Percentiles rank a stretch among this genome's conserved stretches.
phyloP scores from a whole-genome alignment of 306 rosid species.

The Quercus gilva region DNA sequence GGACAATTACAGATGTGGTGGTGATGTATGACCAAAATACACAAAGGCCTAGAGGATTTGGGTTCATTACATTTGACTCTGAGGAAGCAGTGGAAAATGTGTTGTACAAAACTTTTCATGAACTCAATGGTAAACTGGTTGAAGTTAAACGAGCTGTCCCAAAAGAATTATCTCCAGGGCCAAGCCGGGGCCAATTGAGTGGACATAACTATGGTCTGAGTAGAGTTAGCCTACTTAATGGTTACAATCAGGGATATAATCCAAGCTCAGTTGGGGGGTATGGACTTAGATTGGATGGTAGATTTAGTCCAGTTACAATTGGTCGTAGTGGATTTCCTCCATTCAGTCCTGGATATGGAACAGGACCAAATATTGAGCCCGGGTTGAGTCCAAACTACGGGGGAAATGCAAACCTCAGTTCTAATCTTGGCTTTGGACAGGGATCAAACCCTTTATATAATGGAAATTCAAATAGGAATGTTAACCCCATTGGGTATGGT shows the following conservation, averaged over 20 bases:
- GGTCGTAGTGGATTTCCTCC: constrained; percentile 50
- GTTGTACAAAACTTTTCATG: constrained; percentile 49
- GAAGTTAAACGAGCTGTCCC: constrained; percentile 66
- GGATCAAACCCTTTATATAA: constrained; percentile 28
- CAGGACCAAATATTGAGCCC: constrained; percentile 45
- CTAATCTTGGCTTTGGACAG: constrained; percentile 33
- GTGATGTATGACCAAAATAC: constrained; percentile 63
- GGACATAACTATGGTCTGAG: constrained; percentile 39
- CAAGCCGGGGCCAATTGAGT: constrained; percentile 50
- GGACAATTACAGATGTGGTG: constrained; percentile 55
- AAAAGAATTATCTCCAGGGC: constrained; percentile 44
- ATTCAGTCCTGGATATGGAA: constrained; percentile 42
- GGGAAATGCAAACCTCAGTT: constrained; percentile 33
- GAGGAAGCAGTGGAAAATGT: constrained; percentile 57
- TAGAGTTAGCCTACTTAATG: constrained; percentile 46
- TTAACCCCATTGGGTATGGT: constrained; percentile 33
- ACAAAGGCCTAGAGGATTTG: constrained; percentile 55
- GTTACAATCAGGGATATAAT: constrained; percentile 46
- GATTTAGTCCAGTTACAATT: constrained; percentile 41
- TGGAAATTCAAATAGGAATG: constrained; percentile 48
- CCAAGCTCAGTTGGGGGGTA: constrained; percentile 43
- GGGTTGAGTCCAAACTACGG: constrained; percentile 35
- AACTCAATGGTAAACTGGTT: constrained; percentile 53
- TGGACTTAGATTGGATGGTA: constrained; percentile 41
- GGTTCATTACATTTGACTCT: constrained; percentile 54